Percentiles rank a stretch among this genome's conserved stretches.
Evolutionary conservation across 2,329 filamentous ascomycete genomes (phyloP).

Genomic region (Piedraia hortae): DNA sequence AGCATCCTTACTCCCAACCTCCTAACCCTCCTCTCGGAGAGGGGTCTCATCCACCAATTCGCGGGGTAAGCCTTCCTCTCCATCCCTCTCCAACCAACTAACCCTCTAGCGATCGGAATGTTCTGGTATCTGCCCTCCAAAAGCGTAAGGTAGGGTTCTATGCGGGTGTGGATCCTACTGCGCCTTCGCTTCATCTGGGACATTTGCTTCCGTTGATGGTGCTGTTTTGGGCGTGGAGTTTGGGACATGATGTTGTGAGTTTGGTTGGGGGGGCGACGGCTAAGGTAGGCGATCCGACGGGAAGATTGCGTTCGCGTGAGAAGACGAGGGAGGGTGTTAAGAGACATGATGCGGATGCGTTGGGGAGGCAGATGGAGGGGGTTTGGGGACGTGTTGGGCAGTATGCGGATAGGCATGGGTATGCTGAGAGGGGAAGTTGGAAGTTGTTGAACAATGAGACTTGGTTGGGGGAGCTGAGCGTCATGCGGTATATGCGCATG

Average conservation of each 20-base stretch:
- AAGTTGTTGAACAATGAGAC: conserved; percentile 52
- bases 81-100: conserved; percentile 1
- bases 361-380: conserved; percentile 40
- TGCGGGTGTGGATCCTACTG: conserved; percentile 60
- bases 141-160: conserved; percentile 43
- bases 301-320: conserved; percentile 34
- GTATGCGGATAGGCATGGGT: conserved; percentile 38
- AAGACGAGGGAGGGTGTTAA: conserved; percentile 24
- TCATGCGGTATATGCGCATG: conserved; percentile 48
- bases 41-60: conserved; percentile 46
- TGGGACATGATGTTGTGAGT: conserved; percentile 40
- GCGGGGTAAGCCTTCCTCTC: conserved; percentile 30
- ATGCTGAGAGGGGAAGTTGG: conserved; percentile 35
- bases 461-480: conserved; percentile 48
- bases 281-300: conserved; percentile 54
- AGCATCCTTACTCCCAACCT: too few species aligned
- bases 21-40: conserved; percentile 40
- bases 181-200: conserved; percentile 50
- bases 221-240: conserved; percentile 57
- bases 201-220: conserved; percentile 62
- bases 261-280: conserved; percentile 39
- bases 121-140: conserved; percentile 35
- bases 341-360: conserved; percentile 35
- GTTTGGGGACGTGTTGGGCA: conserved; percentile 48
- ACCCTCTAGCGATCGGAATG: conserved; percentile 17